Conservation (phyloP, 306 rosid genomes). For the Oemleria cerasiformis region DNA sequence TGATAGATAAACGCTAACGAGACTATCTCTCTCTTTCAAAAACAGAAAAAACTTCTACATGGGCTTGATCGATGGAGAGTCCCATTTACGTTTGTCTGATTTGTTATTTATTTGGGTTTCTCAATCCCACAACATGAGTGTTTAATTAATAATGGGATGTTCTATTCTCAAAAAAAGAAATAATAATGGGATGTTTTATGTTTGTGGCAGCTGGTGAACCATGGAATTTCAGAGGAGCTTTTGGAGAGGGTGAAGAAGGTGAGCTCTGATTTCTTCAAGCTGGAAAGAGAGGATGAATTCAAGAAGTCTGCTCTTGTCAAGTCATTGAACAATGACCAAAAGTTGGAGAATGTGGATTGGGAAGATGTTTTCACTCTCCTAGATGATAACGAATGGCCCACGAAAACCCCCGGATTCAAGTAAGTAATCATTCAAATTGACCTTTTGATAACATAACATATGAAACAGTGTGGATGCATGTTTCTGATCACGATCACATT, state of each 20-base stretch:
- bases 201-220: slow-evolving; percentile 65
- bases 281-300: slow-evolving; percentile 83
- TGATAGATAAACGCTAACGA: no score
- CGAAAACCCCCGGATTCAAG: slow-evolving; percentile 73
- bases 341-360: slow-evolving; percentile 75
- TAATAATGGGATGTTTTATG: neutral
- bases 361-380: slow-evolving; percentile 86
- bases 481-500: neutral
- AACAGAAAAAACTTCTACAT: no score
- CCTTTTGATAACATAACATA: neutral
- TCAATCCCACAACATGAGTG: neutral
- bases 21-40: no score
- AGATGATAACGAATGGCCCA: slow-evolving; percentile 75
- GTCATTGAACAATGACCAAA: slow-evolving; percentile 47
- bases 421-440: slow-evolving; percentile 22
- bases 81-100: neutral
- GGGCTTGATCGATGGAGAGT: no score
- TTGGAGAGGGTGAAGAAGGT: slow-evolving; percentile 90
- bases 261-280: slow-evolving; percentile 53
- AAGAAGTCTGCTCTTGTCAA: slow-evolving; percentile 52
- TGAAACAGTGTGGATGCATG: neutral
- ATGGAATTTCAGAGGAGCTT: slow-evolving; percentile 83
- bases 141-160: neutral
- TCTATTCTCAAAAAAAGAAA: no score
- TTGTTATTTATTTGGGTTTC: neutral